Evolutionary conservation across 2,329 filamentous ascomycete genomes (phyloP).

Genomic region (Fusarium euwallaceae): DNA sequence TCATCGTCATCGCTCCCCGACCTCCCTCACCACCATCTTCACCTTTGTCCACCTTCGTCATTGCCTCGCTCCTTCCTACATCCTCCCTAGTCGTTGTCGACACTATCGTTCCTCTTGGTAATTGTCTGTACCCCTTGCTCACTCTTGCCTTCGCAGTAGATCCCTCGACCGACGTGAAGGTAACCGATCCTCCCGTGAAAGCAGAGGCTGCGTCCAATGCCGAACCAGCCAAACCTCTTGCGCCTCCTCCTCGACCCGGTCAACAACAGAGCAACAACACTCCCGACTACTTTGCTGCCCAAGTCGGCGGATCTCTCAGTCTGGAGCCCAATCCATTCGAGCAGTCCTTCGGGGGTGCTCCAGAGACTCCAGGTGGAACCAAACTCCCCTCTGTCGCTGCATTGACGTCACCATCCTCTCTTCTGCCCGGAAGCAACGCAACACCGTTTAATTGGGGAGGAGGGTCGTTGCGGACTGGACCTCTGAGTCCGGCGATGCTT

Average conservation of each 20-base stretch:
- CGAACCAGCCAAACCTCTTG: constrained; percentile 74
- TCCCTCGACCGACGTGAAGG: constrained; percentile 60
- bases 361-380: constrained; percentile 85
- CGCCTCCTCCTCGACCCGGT: constrained; percentile 76
- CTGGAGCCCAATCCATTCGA: constrained; percentile 97
- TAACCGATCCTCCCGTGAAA: constrained; percentile 60
- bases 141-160: constrained; percentile 51
- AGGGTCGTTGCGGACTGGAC: constrained; percentile 89
- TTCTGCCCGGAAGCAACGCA: constrained; percentile 79
- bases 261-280: constrained; percentile 66
- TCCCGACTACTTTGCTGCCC: constrained; percentile 77
- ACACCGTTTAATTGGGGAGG: constrained; percentile 84
- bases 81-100: constrained; percentile 34
- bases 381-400: constrained; percentile 91
- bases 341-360: constrained; percentile 83
- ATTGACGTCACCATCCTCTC: constrained; percentile 88
- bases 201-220: constrained; percentile 65
- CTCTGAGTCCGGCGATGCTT: constrained; percentile 96
- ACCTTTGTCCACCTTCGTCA: constrained; percentile 33
- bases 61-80: constrained; percentile 29
- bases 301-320: constrained; percentile 69
- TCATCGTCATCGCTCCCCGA: constrained; percentile 38
- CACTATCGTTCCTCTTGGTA: constrained; percentile 19
- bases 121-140: constrained; percentile 35
- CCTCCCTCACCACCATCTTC: constrained; percentile 25